Evolutionary conservation across 2,329 filamentous ascomycete species (phyloP), one percentile per base, ranked within the genome.

Genomic region (Xylaria arbuscula): DNA sequence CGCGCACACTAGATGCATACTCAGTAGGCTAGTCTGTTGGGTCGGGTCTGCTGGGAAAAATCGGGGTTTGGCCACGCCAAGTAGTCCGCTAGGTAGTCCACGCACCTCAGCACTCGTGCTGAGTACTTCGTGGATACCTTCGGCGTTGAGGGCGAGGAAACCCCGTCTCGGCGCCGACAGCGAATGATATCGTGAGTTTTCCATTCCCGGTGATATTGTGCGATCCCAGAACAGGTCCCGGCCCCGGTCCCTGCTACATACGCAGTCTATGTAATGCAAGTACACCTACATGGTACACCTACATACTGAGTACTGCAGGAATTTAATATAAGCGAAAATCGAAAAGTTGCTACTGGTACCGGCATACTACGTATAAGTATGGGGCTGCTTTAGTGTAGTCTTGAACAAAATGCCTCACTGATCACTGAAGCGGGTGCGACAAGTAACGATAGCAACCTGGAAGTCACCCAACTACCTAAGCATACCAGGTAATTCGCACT

Each of bases 321-420:
- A 45, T 32, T 28, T 28, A 28, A 45, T 45, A 17, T 45, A 42
- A 13, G 17, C 50, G 54, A 24, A 38, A 62, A 59, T 19, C 59
- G 48, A 42, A 28, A 28, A 36, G 56, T 62, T 34, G 56, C 56
- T 64, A 50, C 56, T 19, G 28, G 51, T 64, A 50, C 56, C 67
- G 53, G 56, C 34, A 36, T 19, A 64, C n/a, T n/a, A 48, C 67
- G n/a, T n/a, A n/a, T 53, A 60, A 32, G 32, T n/a, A 62, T 51
- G 55, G 58, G 62, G 53, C 58, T 55, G 60, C 51, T 51, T 63
- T 58, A 28, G 28, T 28, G 28, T 67, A 58, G 64, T 45, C 56
- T 64, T 54, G 47, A 65, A 69, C 66, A 70, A 70, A 70, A 70
- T 70, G 66, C 68, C 68, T 70, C 68, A 70, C 59, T 61, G 40